These are phyloP conservation scores for Porogramme epimiltina DNA, from an alignment of 1,284 basidiomycete species.

Conservation along the genomic window DNA sequence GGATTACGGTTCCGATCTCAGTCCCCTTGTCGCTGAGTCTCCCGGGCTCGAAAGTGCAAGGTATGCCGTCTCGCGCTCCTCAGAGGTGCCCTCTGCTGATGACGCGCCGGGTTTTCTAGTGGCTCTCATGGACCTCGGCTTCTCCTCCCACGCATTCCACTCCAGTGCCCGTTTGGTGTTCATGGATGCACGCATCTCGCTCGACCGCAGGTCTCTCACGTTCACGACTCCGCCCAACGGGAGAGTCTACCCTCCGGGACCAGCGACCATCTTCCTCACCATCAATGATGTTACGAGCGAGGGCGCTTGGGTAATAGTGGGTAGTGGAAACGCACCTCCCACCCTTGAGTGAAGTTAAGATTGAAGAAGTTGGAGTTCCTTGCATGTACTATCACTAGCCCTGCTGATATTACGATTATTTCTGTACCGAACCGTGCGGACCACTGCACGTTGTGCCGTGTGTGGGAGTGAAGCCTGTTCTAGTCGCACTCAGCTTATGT, in stretches of 20 bases:
- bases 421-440: no score
- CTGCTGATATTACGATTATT: no score
- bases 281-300: conserved; percentile 50
- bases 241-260: conserved; percentile 53
- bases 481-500: no score
- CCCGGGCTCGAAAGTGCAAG: conserved; percentile 34
- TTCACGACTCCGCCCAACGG: conserved; percentile 47
- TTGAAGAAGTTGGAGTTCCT: no score
- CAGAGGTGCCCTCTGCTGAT: neutral
- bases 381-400: no score
- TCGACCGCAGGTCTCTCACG: conserved; percentile 37
- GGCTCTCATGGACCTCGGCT: conserved; percentile 49
- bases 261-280: conserved; percentile 45
- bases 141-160: conserved; percentile 48
- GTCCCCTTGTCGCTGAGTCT: conserved; percentile 32
- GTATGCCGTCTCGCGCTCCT: conserved; percentile 19
- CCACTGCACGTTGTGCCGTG: no score
- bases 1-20: conserved; percentile 38
- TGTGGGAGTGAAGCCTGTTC: no score
- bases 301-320: conserved; percentile 48
- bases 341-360: conserved; percentile 13
- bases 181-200: conserved; percentile 39
- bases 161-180: conserved; percentile 48
- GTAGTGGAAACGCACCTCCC: conserved; percentile 35
- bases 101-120: conserved; percentile 23